These are phyloP conservation scores for Gypsophila paniculata DNA, from an alignment of 179 eudicot species.

Conservation along the genomic window DNA sequence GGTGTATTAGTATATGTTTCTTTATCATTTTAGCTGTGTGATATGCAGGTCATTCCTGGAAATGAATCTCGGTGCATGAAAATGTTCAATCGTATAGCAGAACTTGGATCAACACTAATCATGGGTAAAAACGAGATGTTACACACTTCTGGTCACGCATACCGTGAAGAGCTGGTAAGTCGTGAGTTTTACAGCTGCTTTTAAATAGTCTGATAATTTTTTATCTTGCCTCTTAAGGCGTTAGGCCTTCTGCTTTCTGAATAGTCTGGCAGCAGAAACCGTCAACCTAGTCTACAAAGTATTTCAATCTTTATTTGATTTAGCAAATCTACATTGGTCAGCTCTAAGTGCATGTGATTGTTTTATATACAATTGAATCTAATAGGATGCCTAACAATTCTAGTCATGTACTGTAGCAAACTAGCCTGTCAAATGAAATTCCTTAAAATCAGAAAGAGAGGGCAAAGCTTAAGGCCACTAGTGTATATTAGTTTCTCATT, in stretches of 20 bases:
- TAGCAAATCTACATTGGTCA: constrained; percentile 3
- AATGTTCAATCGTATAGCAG: constrained; percentile 91
- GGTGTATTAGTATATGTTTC: not conserved
- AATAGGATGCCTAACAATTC: not conserved
- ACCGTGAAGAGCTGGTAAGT: constrained; percentile 84
- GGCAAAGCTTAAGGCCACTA: not conserved
- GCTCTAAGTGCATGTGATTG: not conserved
- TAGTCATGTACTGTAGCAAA: not conserved
- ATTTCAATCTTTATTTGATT: constrained; percentile 1
- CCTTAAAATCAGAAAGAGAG: not conserved
- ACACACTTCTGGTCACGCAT: constrained; percentile 91
- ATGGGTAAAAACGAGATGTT: constrained; percentile 84
- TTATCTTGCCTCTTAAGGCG: not conserved
- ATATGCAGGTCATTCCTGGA: constrained; percentile 84
- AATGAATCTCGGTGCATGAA: constrained; percentile 88
- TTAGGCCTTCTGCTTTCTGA: not conserved
- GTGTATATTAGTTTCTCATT: not conserved
- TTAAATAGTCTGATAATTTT: not conserved
- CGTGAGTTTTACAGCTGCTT: not conserved
- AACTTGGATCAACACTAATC: constrained; percentile 81
- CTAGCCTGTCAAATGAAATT: not conserved
- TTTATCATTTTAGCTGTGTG: constrained; percentile 11
- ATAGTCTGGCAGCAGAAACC: not conserved
- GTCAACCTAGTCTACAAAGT: not conserved
- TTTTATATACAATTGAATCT: not conserved